Evolutionary conservation across 1,139 yeast genomes (phyloP).

Genomic region (Candida buenavistaensis): DNA sequence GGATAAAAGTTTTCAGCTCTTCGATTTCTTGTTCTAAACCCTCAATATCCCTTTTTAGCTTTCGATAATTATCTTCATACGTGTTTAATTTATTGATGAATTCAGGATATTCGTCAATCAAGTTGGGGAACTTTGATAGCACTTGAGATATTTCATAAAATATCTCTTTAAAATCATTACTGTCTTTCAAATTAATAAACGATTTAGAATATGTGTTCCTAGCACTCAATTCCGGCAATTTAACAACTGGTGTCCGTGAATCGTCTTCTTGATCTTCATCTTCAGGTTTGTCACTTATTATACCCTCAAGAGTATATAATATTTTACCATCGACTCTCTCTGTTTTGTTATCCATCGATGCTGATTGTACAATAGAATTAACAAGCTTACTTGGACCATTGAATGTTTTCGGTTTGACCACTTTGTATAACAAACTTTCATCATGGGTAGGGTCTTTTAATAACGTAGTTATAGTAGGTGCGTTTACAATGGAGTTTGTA

Average conservation of each 20-base stretch:
- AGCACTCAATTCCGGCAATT: conserved; percentile 13
- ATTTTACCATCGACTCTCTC: conserved; percentile 42
- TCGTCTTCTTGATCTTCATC: conserved; percentile 10
- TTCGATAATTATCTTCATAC: conserved; percentile 23
- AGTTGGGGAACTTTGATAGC: conserved; percentile 29
- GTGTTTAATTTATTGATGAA: conserved; percentile 21
- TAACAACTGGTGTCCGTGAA: conserved; percentile 23
- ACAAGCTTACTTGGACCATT: conserved; percentile 2
- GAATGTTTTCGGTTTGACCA: conserved; percentile 19
- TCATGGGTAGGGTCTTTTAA: conserved; percentile 59
- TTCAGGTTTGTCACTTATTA: conserved; percentile 8
- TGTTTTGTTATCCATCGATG: conserved; percentile 21
- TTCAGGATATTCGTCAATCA: conserved; percentile 25
- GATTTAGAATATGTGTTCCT: background rate
- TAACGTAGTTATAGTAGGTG: conserved; percentile 58
- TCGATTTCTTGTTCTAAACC: conserved; percentile 28
- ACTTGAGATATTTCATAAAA: conserved; percentile 22
- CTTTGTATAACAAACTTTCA: conserved; percentile 51
- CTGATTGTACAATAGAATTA: background rate
- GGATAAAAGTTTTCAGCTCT: conserved; percentile 29
- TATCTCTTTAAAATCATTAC: conserved; percentile 19
- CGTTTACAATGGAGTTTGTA: conserved; percentile 58
- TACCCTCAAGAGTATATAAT: conserved; percentile 16
- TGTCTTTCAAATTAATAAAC: conserved; percentile 2
- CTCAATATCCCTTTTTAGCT: conserved; percentile 25